phyloP scores from a whole-genome alignment of 805 yeast species.

The Pichia cabralensis region DNA sequence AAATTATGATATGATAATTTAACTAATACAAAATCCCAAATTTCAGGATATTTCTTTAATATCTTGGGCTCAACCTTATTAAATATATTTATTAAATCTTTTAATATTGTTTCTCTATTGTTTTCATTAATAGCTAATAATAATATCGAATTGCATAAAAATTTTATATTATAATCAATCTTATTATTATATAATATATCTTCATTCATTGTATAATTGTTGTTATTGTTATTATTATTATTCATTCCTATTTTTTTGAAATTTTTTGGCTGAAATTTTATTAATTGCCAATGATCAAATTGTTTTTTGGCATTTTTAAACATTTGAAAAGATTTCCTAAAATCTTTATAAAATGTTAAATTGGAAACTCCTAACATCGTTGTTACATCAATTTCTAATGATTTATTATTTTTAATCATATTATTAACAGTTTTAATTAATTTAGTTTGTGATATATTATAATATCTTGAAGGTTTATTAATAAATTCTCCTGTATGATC shows the following conservation, averaged over 20 bases:
- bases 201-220: neutral
- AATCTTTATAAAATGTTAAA: conserved; percentile 16
- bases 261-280: conserved; percentile 24
- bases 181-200: conserved; percentile 13
- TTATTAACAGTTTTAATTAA: conserved; percentile 17
- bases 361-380: conserved; percentile 24
- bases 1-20: conserved; percentile 17
- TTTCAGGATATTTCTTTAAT: conserved; percentile 19
- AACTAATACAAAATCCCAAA: conserved; percentile 22
- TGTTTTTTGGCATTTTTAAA: conserved; percentile 22
- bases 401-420: conserved; percentile 9
- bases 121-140: conserved; percentile 13
- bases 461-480: conserved; percentile 14
- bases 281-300: conserved; percentile 25
- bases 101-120: conserved; percentile 10
- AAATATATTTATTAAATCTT: conserved; percentile 14
- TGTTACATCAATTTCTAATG: conserved; percentile 16
- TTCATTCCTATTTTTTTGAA: conserved; percentile 14
- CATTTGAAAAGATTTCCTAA: conserved; percentile 16
- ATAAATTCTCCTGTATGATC: conserved; percentile 22
- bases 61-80: conserved; percentile 13
- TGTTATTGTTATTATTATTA: conserved; percentile 2
- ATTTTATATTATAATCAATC: conserved; percentile 20
- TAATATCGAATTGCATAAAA: conserved; percentile 22
- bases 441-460: conserved; percentile 19